These are phyloP conservation scores for Phaeosphaeria sp. DNA, from an alignment of 2,329 filamentous ascomycete genomes.

Conservation along the genomic window DNA sequence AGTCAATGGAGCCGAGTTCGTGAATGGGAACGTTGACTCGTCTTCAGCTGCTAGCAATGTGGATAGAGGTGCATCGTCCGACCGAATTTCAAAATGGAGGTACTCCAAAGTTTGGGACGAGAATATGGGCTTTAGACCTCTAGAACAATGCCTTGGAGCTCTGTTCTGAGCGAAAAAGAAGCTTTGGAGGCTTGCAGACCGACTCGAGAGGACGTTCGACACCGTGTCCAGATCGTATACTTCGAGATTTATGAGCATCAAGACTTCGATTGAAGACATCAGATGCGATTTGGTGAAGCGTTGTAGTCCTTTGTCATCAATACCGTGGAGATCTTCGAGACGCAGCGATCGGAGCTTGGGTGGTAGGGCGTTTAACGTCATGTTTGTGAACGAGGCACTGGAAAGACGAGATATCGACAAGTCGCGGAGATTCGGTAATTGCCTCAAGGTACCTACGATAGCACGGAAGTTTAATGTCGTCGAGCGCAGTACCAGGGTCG, in stretches of 20 bases:
- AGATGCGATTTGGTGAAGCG: constrained; percentile 58
- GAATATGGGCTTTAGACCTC: constrained; percentile 53
- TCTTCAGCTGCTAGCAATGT: constrained; percentile 10
- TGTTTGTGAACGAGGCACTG: constrained; percentile 62
- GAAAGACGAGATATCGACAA: constrained; percentile 63
- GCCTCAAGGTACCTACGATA: constrained; percentile 60
- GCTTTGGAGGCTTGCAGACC: constrained; percentile 53
- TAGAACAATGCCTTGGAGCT: constrained; percentile 54
- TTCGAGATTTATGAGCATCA: constrained; percentile 62
- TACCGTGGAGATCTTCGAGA: constrained; percentile 61
- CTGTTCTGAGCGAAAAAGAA: constrained; percentile 62
- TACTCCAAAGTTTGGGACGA: constrained; percentile 57
- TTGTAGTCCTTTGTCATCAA: constrained; percentile 63
- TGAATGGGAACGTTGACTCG: constrained; percentile 21
- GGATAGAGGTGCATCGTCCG: constrained; percentile 31
- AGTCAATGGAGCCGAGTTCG: constrained; percentile 51
- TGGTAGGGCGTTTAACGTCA: constrained; percentile 61
- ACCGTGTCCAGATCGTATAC: constrained; percentile 60
- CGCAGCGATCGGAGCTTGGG: constrained; percentile 58
- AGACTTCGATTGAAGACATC: constrained; percentile 53
- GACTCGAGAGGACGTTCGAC: constrained; percentile 57
- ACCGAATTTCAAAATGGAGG: constrained; percentile 66
- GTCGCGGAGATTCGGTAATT: constrained; percentile 60
- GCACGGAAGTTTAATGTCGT: constrained; percentile 60
- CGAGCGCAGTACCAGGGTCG: constrained; percentile 58